Evolutionary conservation across 345 rosid genomes (phyloP).

Genomic region (Corymbia maculata): DNA sequence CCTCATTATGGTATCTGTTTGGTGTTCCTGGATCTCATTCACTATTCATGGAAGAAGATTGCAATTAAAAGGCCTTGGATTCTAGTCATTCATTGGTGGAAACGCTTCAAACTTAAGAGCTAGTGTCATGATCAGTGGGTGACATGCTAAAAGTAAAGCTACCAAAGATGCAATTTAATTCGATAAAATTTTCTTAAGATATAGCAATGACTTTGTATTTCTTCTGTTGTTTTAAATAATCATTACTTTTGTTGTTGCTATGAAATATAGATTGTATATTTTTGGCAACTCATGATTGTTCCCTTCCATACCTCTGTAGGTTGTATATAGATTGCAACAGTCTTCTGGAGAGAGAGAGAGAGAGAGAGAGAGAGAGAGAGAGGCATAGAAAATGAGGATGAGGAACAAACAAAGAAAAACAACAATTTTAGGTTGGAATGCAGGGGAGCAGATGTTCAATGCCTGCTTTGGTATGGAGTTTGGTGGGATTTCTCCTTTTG

Average conservation of each 20-base stretch:
- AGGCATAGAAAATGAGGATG: conserved; percentile 45
- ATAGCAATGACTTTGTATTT: background rate
- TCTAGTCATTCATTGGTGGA: background rate
- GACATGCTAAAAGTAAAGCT: background rate
- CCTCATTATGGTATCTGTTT: background rate
- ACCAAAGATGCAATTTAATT: background rate
- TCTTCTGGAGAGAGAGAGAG: background rate
- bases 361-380: too few relatives aligned
- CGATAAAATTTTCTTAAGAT: background rate
- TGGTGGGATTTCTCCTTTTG: conserved; percentile 59
- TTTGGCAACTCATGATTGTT: background rate
- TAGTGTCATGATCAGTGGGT: background rate
- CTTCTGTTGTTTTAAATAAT: background rate
- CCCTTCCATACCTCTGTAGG: background rate
- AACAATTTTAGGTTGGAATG: conserved; percentile 61
- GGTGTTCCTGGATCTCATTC: background rate
- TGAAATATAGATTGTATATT: background rate
- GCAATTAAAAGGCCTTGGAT: background rate
- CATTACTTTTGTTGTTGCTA: background rate
- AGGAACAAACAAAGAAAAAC: conserved; percentile 75
- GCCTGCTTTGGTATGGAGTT: conserved; percentile 49
- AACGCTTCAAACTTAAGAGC: background rate
- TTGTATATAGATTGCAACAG: background rate
- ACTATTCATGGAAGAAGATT: background rate
- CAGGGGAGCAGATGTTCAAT: conserved; percentile 68